Base-by-base conservation (phyloP, 306 rosid genomes). In the Betula pendula region DNA sequence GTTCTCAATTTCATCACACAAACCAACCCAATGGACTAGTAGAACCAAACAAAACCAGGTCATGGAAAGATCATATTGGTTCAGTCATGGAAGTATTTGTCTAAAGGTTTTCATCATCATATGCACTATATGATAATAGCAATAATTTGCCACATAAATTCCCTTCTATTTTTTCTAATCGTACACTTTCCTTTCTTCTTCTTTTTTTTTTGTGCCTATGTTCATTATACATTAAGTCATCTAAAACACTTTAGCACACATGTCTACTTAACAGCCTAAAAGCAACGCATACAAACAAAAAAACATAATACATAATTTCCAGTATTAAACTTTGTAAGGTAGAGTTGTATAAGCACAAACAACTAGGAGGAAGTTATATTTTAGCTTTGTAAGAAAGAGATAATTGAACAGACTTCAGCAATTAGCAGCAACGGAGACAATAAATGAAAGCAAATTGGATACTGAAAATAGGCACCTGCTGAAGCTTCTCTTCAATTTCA, bases 401-500 rank as follows among this genome's bases (percentile, higher is more conserved):
- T 48, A 40, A 79, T 24, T 56, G 22, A 75, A 68, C 38, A 75
- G 27, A 69, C 49, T 69, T 76, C 45, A 73, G 75, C 71, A 29
- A 75, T 77, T 77, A 69, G 65, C 74, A 59, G 59, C 71, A 69
- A 14, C 35, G 19, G 49, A n/a, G 35, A 25, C 60, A 76, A 58
- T 74, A 63, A 78, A 73, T 7, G 63, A 81, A 77, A 79, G 20
- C 55, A 75, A 27, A 81, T 58, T 35, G 48, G 50, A 76, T 50
- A 66, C 50, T 76, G 68, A 79, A 78, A 77, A 74, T 55, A 79
- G 40, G 74, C 73, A 96, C 99, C 99, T 93, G 80, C 85, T 83
- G 83, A 70, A 96, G 96, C 83, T 87, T 90, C 78, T 87, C 96
- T 85, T 96, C 96, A 82, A 96, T 93, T 80, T 93, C 94, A 74